Percentiles rank a stretch among this genome's conserved stretches.
Evolutionary conservation across 345 rosid species (phyloP).

Genomic region (Eucalyptus sp.): DNA sequence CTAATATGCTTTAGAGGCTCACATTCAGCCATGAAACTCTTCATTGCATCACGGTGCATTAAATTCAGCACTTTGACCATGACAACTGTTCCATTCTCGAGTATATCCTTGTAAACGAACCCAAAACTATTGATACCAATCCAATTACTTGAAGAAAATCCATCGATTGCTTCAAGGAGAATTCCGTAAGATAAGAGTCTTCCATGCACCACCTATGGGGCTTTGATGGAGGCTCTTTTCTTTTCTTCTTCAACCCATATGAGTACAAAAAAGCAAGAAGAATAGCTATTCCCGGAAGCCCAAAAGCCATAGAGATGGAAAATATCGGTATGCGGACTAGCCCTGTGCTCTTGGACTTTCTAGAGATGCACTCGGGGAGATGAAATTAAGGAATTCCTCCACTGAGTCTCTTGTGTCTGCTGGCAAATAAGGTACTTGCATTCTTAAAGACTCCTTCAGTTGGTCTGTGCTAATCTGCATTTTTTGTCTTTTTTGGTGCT

Average conservation of each 20-base stretch:
- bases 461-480: neutral
- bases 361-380: neutral
- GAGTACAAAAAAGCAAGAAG: neutral
- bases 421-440: slow-evolving; percentile 6
- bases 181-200: neutral
- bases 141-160: neutral
- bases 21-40: neutral
- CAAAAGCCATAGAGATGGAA: neutral
- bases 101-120: neutral
- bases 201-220: neutral
- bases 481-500: neutral
- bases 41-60: neutral
- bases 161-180: neutral
- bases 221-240: neutral
- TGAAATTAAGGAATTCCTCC: neutral
- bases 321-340: neutral
- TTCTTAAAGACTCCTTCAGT: slow-evolving; percentile 16
- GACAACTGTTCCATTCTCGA: neutral
- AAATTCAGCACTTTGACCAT: neutral
- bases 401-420: slow-evolving; percentile 8
- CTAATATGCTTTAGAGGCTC: neutral
- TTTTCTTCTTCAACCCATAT: neutral
- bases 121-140: neutral
- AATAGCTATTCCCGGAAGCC: neutral
- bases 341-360: neutral